phyloP scores from a whole-genome alignment of 2,329 filamentous ascomycete species.

The Beauveria sp. region DNA sequence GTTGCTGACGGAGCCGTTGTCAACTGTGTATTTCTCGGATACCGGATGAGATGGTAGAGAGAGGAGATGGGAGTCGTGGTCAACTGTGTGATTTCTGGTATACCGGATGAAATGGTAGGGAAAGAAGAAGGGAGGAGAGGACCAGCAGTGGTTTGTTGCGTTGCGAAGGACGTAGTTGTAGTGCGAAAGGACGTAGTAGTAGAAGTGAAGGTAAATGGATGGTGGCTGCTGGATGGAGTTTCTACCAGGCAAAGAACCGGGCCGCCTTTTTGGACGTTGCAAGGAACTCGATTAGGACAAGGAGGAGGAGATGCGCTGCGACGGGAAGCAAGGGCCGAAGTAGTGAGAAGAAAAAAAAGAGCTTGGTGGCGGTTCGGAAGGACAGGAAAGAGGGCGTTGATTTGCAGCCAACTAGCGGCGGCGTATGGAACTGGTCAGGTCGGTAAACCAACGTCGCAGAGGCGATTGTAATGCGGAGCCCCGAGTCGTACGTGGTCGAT shows the following conservation, averaged over 20 bases:
- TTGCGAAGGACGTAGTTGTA: neutral
- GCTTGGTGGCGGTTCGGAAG: neutral
- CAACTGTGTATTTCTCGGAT: neutral
- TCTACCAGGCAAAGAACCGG: constrained; percentile 4
- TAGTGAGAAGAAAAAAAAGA: neutral
- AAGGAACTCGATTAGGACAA: neutral
- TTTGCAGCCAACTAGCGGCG: neutral
- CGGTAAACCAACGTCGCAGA: constrained; percentile 13
- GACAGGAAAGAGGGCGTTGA: neutral
- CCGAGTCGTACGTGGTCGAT: neutral
- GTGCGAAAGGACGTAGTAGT: neutral
- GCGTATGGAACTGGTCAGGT: neutral
- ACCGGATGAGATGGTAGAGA: neutral
- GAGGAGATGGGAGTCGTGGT: too few relatives aligned
- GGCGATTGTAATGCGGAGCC: constrained; percentile 10
- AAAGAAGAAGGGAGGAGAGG: neutral
- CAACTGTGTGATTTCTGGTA: too few relatives aligned
- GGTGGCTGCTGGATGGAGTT: constrained; percentile 2
- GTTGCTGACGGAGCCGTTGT: neutral
- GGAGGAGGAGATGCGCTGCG: neutral
- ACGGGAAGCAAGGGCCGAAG: neutral
- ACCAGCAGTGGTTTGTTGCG: neutral
- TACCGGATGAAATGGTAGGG: neutral
- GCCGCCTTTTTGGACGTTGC: constrained; percentile 10
- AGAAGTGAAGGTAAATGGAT: neutral